These are phyloP conservation scores for Ogataea hybrid DNA, from an alignment of 1,139 yeast genomes.

Conservation along the genomic window DNA sequence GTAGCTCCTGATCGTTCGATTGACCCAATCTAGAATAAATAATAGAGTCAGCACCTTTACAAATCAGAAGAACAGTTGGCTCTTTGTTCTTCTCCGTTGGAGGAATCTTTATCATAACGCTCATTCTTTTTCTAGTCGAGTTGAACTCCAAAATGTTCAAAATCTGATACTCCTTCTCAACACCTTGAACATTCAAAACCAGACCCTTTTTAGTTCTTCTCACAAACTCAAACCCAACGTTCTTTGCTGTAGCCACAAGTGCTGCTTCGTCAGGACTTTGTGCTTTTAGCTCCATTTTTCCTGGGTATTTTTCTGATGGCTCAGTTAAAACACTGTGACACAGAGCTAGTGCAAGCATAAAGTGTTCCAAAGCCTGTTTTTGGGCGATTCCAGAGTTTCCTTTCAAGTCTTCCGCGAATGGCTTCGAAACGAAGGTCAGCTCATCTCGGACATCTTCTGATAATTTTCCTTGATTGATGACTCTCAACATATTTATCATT, in stretches of 20 bases:
- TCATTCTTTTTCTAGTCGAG: constrained; percentile 94
- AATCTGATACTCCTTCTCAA: constrained; percentile 65
- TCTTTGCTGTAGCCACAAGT: constrained; percentile 89
- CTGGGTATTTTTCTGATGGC: constrained; percentile 53
- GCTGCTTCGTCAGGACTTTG: constrained; percentile 99
- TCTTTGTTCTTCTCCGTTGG: constrained; percentile 41
- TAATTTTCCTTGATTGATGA: constrained; percentile 33
- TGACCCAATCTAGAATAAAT: constrained; percentile 69
- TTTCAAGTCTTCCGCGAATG: constrained; percentile 51
- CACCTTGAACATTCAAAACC: constrained; percentile 72
- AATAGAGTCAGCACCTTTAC: constrained; percentile 95
- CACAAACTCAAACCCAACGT: constrained; percentile 79
- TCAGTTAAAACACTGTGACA: constrained; percentile 94
- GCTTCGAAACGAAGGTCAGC: constrained; percentile 77
- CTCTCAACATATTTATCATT: constrained; percentile 60
- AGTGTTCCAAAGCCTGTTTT: constrained; percentile 64
- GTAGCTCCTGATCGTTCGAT: constrained; percentile 40
- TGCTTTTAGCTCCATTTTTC: constrained; percentile 69
- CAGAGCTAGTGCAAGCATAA: constrained; percentile 83
- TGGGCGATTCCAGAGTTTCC: constrained; percentile 54
- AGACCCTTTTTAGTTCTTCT: constrained; percentile 74
- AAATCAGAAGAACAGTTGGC: constrained; percentile 56
- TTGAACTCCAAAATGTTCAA: constrained; percentile 81
- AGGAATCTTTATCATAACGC: constrained; percentile 75
- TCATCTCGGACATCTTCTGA: constrained; percentile 38